Evolutionary conservation across 768 basidiomycete species (phyloP), one percentile per base, ranked within the genome.

Genomic region (Phanerodontia chrysosporium): DNA sequence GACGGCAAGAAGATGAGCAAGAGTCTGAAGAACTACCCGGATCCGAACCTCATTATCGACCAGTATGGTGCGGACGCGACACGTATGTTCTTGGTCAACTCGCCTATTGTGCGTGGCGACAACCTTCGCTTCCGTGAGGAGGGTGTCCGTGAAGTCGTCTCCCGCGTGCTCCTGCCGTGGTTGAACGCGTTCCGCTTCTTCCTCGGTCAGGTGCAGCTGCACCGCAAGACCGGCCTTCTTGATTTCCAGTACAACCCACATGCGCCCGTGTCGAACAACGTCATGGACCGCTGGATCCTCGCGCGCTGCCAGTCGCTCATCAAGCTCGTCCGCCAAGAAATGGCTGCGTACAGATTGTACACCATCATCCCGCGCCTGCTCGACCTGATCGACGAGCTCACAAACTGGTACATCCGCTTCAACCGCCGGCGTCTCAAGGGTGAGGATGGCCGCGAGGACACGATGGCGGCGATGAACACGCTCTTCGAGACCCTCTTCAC

Each of bases 1-100:
- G 95, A 99, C 66, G 97, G 97, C 56, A 97, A 95, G 81, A 99
- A 99, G 79, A 99, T 99, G 97, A 95, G 92, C 76, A 99, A 99
- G 76, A 95, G 92, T 73, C 75, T 95, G 59, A 87, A 86, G 73
- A 99, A 99, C 74, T 99, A 95, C 72, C 95, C 97, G 25, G 97
- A 99, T 71, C 97, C 97, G 8, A 93, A 86, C 72, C 64, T 94
- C 53, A 83, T 98, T 72, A 87, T 99, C 61, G 80, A 94, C 69
- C 83, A 84, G 63, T 98, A 92, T 72, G 96, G 97, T 49, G 96
- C 95, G 24, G 97, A 99, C 72, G 95, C 95, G 1, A 91, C 93
- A 57, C 85, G 94, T 90, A 95, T 98, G 85, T 99, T 95, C 84
- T 81, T 99, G 53, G 95, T 99, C 63, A 99, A 98, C 76, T 99